Evolutionary conservation across 371 early-diverging fungal genomes (phyloP), one percentile per base, ranked within the genome.

Genomic region (Rhizopus delemar): DNA sequence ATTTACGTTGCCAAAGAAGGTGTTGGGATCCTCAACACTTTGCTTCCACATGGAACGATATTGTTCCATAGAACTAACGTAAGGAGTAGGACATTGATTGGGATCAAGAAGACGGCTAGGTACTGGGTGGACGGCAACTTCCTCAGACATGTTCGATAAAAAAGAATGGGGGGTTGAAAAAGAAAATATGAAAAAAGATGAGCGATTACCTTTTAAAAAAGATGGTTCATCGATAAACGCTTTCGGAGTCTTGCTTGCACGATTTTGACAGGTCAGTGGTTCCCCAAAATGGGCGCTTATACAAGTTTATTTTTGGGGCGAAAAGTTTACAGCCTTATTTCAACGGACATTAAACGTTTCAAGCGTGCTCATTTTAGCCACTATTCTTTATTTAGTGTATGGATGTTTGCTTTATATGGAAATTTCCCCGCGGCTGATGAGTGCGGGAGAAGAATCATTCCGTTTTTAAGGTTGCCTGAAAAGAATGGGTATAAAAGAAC

Each of bases 1-100:
- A 51, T 45, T 63, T 81, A 91, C 90, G 80, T 91, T 85, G 68
- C 89, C 87, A 80, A 90, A 97, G 78, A 96, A 97, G 35, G 68
- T 66, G n/a, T 84, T 80, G 13, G 96, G 95, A 38, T 94, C 62
- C 35, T 85, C 78, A 54, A 96, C 79, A 66, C 89, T 89, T 70
- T 93, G 83, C 41, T 85, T 80, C 78, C 93, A 88, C 82, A 93
- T 75, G 35, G 80, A 57, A 56, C 82, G 65, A 77, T 97, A 97
- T 69, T 90, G 77, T 39, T 89, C 91, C 67, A 93, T 63, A 33
- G 90, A 88, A 41, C 72, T 68, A 54, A 94, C 72, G 71, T 88
- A 87, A 41, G 93, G 92, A 66, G 75, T 81, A 13, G 85, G 86
- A 48, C 71, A 77, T 62, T 70, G 63, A 12, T 53, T 28, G 5